Conservation (phyloP, 441 rosid species). For the Rhodomyrtus psidioides region DNA sequence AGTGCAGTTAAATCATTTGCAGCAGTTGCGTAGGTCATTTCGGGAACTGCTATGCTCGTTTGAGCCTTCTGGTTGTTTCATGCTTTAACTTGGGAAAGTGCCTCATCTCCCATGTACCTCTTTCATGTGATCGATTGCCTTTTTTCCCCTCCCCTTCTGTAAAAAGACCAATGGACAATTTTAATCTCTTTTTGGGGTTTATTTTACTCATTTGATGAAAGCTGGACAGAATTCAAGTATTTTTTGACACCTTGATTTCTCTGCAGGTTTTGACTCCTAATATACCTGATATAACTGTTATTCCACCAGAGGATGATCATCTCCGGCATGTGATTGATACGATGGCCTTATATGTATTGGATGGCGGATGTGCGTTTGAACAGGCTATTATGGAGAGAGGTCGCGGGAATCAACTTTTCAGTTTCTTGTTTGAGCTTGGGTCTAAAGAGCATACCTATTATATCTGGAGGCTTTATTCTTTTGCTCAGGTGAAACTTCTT, state of each 20-base stretch:
- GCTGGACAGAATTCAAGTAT: neutral
- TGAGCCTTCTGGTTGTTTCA: neutral
- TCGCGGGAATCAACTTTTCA: conserved; percentile 91
- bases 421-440: conserved; percentile 90
- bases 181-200: neutral
- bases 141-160: neutral
- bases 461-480: conserved; percentile 66
- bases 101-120: neutral
- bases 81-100: neutral
- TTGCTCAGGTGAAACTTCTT: conserved; percentile 56
- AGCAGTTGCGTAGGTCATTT: neutral
- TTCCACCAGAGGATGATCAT: conserved; percentile 86
- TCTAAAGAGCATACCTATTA: conserved; percentile 95
- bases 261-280: conserved; percentile 94
- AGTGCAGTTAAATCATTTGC: neutral
- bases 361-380: conserved; percentile 98
- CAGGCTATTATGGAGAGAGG: conserved; percentile 99
- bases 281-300: conserved; percentile 95
- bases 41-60: neutral
- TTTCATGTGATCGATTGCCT: neutral
- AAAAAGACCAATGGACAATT: neutral
- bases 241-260: conserved; percentile 8
- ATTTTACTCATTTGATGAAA: neutral
- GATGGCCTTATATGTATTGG: conserved; percentile 94
- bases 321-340: conserved; percentile 90